Percentiles rank a stretch among this genome's conserved stretches.
phyloP scores from a whole-genome alignment of 2,329 filamentous ascomycete species.

The Curvularia lunata region DNA sequence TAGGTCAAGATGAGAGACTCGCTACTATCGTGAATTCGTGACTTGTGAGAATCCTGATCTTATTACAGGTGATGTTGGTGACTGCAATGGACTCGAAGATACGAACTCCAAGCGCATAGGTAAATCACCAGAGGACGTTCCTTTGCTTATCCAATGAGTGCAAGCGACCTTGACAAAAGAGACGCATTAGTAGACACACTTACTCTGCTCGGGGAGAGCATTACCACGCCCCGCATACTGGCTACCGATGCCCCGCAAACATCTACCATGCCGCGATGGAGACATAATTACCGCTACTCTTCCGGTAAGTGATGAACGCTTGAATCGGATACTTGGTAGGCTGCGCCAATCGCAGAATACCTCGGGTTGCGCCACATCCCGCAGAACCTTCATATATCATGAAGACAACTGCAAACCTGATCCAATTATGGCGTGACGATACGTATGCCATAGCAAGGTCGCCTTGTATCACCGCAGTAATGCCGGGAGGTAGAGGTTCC shows the following conservation, averaged over 20 bases:
- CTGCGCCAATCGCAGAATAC: slow-evolving; percentile 6
- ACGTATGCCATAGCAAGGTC: slow-evolving; percentile 7
- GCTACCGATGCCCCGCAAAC: neutral
- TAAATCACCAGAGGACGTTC: neutral
- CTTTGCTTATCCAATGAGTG: neutral
- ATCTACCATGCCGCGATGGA: neutral
- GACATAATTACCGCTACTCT: neutral
- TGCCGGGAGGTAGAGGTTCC: neutral
- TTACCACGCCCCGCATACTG: neutral
- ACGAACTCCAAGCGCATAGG: neutral
- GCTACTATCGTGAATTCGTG: neutral
- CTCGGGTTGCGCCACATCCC: slow-evolving; percentile 13
- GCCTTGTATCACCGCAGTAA: slow-evolving; percentile 5
- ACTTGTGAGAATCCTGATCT: neutral
- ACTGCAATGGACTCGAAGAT: neutral
- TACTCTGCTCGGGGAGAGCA: neutral
- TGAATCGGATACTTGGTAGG: neutral
- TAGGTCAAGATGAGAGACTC: neutral
- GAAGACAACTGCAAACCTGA: neutral
- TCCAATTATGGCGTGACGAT: slow-evolving; percentile 10
- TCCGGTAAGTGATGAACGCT: neutral
- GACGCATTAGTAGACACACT: neutral
- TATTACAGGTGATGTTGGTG: neutral
- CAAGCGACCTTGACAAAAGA: neutral
- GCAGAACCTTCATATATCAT: slow-evolving; percentile 7